These are phyloP conservation scores for Exophiala mesophila DNA, from an alignment of 2,329 filamentous ascomycete species.

Conservation along the genomic window DNA sequence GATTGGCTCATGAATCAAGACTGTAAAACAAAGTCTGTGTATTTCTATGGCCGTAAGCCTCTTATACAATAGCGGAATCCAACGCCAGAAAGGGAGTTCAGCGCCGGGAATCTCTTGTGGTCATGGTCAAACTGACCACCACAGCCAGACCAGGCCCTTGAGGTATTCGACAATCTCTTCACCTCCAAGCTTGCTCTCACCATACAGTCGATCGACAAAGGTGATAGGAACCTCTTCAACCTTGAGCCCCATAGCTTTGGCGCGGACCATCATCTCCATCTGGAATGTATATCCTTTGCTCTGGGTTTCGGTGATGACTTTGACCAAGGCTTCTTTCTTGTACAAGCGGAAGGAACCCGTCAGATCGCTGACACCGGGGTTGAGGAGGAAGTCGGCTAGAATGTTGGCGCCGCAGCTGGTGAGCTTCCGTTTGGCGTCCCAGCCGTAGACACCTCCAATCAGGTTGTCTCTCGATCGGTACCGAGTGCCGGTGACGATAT, in stretches of 20 bases:
- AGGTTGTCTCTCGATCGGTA: constrained; percentile 66
- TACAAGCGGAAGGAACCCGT: constrained; percentile 94
- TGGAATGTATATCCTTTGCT: constrained; percentile 98
- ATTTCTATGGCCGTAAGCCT: too few species aligned
- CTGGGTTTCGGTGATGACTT: constrained; percentile 84
- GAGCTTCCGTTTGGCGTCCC: constrained; percentile 84
- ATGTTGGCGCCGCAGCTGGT: constrained; percentile 80
- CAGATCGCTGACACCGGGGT: constrained; percentile 90
- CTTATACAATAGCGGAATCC: too few species aligned
- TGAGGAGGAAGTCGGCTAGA: constrained; percentile 88
- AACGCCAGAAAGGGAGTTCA: too few species aligned
- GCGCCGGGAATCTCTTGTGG: too few species aligned
- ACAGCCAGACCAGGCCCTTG: constrained; percentile 73
- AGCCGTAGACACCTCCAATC: constrained; percentile 80
- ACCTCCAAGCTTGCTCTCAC: constrained; percentile 88
- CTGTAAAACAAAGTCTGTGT: too few species aligned
- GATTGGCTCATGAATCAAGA: background rate
- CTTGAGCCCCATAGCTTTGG: constrained; percentile 90
- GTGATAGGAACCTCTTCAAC: constrained; percentile 94
- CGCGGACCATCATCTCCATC: constrained; percentile 99
- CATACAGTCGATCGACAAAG: constrained; percentile 93
- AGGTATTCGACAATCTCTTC: constrained; percentile 96
- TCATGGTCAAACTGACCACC: constrained; percentile 70
- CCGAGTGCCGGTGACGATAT: constrained; percentile 94
- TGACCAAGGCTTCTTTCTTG: constrained; percentile 82